Base-by-base conservation (phyloP, 2,329 filamentous ascomycete genomes). In the Neonectria faginata region DNA sequence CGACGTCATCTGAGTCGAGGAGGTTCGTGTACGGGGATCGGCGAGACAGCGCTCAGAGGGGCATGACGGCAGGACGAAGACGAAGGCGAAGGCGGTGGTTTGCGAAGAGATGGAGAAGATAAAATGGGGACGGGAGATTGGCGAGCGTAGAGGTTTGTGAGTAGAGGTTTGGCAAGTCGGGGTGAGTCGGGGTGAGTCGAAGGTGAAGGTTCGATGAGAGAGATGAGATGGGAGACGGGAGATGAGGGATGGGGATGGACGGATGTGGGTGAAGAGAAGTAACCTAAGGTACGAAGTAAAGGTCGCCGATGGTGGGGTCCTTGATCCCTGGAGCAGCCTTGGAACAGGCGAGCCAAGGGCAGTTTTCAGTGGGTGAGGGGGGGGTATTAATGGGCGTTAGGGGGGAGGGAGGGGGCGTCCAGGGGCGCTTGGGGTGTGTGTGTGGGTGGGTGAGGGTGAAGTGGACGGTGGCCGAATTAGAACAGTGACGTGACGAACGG, bases 311-410 rank as follows among this genome's bases (percentile, higher is more conserved):
- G 68, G 70, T 72, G 70, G 70, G 70, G 70, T 72, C 70, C 63
- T 71, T 62, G 65, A 71, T 72, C 70, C 68, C 70, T 72, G 68
- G 63, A 68, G 72, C 57, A 65, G 57, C 50, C 65, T 71, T 72
- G 69, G 70, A 71, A 72, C 56, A 52, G 60, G 64, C 66, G 63
- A 64, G 65, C 62, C 54, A 70, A 71, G 69, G 65, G 67, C 62
- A 52, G 54, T 50, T 54, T 62, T 50, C 60, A 62, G 60, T 53
- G 47, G 60, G 53, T 57, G 67, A 66, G 69, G 62, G 54, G 62
- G 54, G 56, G 50, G 50, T 57, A 63, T 60, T 55, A 56, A 39
- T 62, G 56, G 57, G 36, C 55, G 54, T 65, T 64, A 62, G 62
- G 57, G 42, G 33, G 58, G 56, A 25, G 47, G 65, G 52, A 56